Conservation (phyloP, 148 eudicot genomes). For the Gaultheria prostrata region DNA sequence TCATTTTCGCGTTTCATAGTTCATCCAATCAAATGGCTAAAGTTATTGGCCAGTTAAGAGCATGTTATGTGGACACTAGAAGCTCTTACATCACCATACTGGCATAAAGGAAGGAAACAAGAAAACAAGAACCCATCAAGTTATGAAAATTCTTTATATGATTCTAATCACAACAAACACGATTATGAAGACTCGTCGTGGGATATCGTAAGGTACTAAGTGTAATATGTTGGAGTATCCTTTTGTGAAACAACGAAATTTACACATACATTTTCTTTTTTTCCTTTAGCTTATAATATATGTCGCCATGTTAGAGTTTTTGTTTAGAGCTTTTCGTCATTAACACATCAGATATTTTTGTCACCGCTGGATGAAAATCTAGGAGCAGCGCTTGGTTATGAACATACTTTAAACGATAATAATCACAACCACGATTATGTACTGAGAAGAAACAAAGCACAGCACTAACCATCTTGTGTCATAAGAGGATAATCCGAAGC, state of each 20-base stretch:
- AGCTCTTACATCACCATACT: neutral
- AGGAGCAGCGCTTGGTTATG: too few relatives aligned
- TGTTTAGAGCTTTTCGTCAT: too few relatives aligned
- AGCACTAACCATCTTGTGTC: slow-evolving; percentile 88
- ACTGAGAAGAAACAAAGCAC: slow-evolving; percentile 13
- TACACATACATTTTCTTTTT: too few relatives aligned
- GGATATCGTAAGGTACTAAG: too few relatives aligned
- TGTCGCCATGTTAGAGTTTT: too few relatives aligned
- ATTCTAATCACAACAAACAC: neutral
- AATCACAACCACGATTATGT: neutral
- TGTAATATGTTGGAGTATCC: too few relatives aligned
- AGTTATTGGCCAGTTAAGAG: neutral
- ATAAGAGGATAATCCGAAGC: slow-evolving; percentile 98
- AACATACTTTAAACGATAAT: neutral
- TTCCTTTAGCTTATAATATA: too few relatives aligned
- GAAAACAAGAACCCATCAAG: neutral
- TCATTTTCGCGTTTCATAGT: neutral
- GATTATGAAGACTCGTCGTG: neutral
- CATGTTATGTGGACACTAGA: neutral
- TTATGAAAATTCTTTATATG: neutral
- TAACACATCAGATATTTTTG: too few relatives aligned
- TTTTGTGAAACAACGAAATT: too few relatives aligned
- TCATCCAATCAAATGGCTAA: neutral
- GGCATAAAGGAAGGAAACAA: neutral
- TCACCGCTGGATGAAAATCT: too few relatives aligned